phyloP scores from a whole-genome alignment of 805 yeast genomes.

The Myxozyma neotropica region DNA sequence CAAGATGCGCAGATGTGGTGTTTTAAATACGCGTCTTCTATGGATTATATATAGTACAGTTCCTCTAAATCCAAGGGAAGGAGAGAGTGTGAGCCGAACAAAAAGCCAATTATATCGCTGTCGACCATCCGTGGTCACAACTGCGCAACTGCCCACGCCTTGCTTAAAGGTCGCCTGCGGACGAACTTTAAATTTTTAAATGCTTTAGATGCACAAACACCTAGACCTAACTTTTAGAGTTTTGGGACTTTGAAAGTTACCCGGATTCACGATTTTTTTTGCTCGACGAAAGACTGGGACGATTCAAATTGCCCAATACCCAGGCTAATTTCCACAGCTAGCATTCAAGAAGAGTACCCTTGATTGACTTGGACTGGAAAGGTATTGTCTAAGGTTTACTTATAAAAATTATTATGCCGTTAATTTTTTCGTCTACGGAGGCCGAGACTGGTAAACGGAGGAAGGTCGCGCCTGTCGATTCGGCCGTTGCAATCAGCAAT shows the following conservation, averaged over 20 bases:
- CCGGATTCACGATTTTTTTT: conserved; percentile 8
- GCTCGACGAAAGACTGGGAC: not conserved
- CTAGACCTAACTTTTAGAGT: not conserved
- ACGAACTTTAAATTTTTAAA: not conserved
- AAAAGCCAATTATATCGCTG: too few relatives aligned
- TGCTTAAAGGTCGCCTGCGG: not conserved
- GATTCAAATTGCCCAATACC: not conserved
- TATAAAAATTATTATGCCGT: conserved; percentile 14
- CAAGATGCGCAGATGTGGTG: too few relatives aligned
- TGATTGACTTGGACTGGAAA: not conserved
- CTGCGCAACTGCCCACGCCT: conserved; percentile 3
- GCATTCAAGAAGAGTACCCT: not conserved
- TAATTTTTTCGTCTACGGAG: conserved; percentile 1
- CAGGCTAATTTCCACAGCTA: too few relatives aligned
- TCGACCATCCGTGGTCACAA: conserved; percentile 13
- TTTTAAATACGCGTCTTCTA: too few relatives aligned
- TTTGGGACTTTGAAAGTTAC: conserved; percentile 9
- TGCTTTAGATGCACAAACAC: not conserved
- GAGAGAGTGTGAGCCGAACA: not conserved
- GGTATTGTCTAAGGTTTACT: not conserved
- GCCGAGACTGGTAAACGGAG: conserved; percentile 20
- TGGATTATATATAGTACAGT: too few relatives aligned
- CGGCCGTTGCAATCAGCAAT: not conserved
- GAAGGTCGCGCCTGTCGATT: conserved; percentile 5
- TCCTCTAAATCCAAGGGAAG: too few relatives aligned